Conservation (phyloP, 139 green algal genomes). For the Volvox africanus region DNA sequence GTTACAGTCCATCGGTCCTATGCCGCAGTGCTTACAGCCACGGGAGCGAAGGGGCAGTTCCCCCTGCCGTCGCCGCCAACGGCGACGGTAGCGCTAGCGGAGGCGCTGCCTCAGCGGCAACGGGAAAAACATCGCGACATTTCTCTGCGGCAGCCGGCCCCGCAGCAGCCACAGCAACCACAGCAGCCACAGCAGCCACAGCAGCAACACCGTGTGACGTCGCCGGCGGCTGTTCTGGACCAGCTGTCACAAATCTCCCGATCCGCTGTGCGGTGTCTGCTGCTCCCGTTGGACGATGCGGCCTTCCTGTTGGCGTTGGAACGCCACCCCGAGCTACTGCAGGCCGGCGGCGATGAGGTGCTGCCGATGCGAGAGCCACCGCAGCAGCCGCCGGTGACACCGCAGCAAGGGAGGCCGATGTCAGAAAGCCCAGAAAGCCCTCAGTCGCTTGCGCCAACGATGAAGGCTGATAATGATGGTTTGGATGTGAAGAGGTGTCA, state of each 20-base stretch:
- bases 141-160: neutral
- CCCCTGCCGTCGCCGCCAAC: neutral
- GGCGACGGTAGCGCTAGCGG: neutral
- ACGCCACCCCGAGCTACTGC: neutral
- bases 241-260: neutral
- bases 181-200: neutral
- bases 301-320: constrained; percentile 1
- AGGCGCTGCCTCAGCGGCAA: neutral
- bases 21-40: neutral
- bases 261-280: neutral
- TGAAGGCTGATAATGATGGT: no score
- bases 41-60: neutral
- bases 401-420: neutral
- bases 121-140: neutral
- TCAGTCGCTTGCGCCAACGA: no score
- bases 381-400: neutral
- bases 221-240: neutral
- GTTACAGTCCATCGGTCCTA: neutral
- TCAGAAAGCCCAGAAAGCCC: no score
- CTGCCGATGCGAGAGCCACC: neutral
- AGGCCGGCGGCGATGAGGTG: neutral
- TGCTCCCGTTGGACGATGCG: constrained; percentile 3
- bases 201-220: neutral
- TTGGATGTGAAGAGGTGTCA: no score
- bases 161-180: neutral